Evolutionary conservation across 2,329 filamentous ascomycete species (phyloP), one percentile per base, ranked within the genome.

Genomic region (Calonectria pteridis): DNA sequence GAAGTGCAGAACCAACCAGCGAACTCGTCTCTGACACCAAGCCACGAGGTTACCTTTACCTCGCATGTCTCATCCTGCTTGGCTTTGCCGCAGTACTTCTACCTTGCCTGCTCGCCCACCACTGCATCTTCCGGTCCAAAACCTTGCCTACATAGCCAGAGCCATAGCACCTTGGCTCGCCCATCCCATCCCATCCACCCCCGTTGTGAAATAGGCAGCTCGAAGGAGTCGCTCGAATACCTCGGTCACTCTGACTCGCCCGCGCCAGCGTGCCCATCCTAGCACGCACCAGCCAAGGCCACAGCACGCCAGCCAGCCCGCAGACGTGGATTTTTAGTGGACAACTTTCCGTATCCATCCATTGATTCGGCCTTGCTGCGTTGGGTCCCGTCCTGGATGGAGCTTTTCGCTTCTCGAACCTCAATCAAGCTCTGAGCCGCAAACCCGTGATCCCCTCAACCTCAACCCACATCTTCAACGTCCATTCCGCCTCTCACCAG

Each of bases 381-480:
- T 70, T 68, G 76, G 78, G 78, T 79, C 74, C 74, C 71, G 78
- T 79, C 74, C 74, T 72, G 71, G 77, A 80, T 80, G 78, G 78
- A 79, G 76, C 78, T 67, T 80, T 75, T 80, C 76, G 76, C 71
- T 77, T 78, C 71, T 73, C 69, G 78, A 79, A 69, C 73, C 73
- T 80, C 73, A 71, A 80, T 77, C 76, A 73, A 76, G 73, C 58
- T 68, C 78, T 77, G 76, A 79, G 78, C 72, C 78, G 73, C 77
- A 80, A 78, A 76, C 77, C 77, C 71, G 79, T 77, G 78, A 77
- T 78, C 74, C 69, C 72, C 70, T 77, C 78, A 78, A 78, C 77
- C 72, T 77, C 67, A 77, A 77, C 68, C 66, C 66, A 59, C 72
- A 67, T 65, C 69, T 46, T 58, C 68, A 49, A 49, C 58, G 46